These are phyloP conservation scores for Wickerhamomyces bisporus DNA, from an alignment of 805 yeast genomes.

Conservation along the genomic window DNA sequence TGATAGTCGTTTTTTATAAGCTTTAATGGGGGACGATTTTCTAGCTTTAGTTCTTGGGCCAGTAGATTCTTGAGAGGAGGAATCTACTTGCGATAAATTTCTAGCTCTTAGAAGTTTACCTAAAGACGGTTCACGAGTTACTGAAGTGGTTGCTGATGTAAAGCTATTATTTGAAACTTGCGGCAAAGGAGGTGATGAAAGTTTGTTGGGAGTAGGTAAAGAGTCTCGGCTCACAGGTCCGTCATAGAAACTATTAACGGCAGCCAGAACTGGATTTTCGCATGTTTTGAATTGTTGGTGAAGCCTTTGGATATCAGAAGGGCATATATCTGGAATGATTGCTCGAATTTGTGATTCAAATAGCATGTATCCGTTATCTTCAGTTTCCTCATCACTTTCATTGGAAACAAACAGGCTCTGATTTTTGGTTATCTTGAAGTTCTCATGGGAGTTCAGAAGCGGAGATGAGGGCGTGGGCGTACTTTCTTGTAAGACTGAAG, in stretches of 20 bases:
- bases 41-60: background rate
- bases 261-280: constrained; percentile 28
- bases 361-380: constrained; percentile 14
- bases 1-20: constrained; percentile 11
- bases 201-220: background rate
- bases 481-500: background rate
- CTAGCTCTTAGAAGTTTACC: background rate
- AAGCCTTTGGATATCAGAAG: constrained; percentile 17
- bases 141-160: background rate
- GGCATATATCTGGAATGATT: constrained; percentile 30
- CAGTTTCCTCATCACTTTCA: constrained; percentile 3
- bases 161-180: background rate
- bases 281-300: constrained; percentile 24
- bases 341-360: constrained; percentile 30
- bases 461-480: constrained; percentile 1
- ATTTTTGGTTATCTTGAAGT: background rate
- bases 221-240: background rate
- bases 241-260: constrained; percentile 39
- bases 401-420: constrained; percentile 1
- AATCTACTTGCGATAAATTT: too few relatives aligned
- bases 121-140: background rate
- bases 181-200: background rate
- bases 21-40: constrained; percentile 1
- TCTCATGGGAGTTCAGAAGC: background rate
- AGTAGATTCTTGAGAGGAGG: too few relatives aligned